Base-by-base conservation (phyloP, 2,329 filamentous ascomycete genomes). In the Monilinia vaccinii-corymbosi region DNA sequence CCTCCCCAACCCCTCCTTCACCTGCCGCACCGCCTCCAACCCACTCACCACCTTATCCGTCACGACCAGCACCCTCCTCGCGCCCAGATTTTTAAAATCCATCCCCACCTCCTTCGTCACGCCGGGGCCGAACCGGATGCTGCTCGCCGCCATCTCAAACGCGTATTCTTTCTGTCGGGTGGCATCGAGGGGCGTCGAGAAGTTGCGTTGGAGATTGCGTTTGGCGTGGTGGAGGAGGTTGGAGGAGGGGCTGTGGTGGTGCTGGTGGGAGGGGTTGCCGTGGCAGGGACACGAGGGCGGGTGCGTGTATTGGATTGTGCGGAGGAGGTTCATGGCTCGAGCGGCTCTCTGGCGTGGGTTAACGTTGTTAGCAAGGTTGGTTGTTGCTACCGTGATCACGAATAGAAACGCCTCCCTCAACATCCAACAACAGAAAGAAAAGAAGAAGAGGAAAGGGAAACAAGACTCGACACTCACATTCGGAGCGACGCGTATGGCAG, bases 111-210 rank as follows among this genome's bases (percentile, higher is more conserved):
- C 94, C 74, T 91, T 90, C 28, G 94, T 99, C 60, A 88, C 89
- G 7, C 94, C 94, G 0, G 91, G 90, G 0, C 94, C 94, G 69
- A 97, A 99, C 14, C 94, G 85, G 70, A 99, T 97, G 32, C 88
- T 90, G 1, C 90, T 96, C 1, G 94, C 91, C 0, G 94, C 94
- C 93, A 99, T 96, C 74, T 99, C 94, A 72, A 99, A 99, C 16
- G 94, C 94, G 76, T 99, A 99, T 73, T 99, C 94, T 73, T 95
- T 96, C 70, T 91, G 83, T 65, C 85, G 82, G 2, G 82, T 81
- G 10, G 80, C 75, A 69, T 91, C 86, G 32, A 88, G 76, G 0
- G 92, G 90, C 0, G 90, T 93, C n/a, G 90, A 91, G 73, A 82
- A 85, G 53, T 77, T 78, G 38, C 83, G 68, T 56, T 75, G 71